Percentiles rank a stretch among this genome's conserved stretches.
These are phyloP conservation scores for Danielia oregonensis DNA, from an alignment of 805 yeast species.

Conservation along the genomic window DNA sequence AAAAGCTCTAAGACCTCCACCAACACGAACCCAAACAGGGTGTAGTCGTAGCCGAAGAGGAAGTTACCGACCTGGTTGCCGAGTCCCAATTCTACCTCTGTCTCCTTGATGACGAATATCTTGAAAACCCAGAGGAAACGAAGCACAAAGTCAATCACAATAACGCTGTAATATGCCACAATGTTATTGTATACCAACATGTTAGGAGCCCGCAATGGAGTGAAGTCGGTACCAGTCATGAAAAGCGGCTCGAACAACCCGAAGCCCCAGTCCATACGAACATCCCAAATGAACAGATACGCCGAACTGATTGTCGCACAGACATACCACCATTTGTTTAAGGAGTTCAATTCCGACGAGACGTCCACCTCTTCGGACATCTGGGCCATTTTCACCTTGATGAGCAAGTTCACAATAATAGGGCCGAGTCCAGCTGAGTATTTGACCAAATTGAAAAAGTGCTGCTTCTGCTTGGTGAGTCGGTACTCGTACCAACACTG, in stretches of 20 bases:
- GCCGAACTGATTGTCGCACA: slow-evolving; percentile 58
- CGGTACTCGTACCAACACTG: slow-evolving; percentile 78
- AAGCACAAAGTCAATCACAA: slow-evolving; percentile 56
- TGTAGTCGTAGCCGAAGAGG: slow-evolving; percentile 37
- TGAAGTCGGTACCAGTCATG: slow-evolving; percentile 6
- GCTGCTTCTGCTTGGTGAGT: slow-evolving; percentile 47
- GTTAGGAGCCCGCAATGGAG: slow-evolving; percentile 17
- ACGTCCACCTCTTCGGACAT: slow-evolving; percentile 7
- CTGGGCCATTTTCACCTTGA: slow-evolving; percentile 12
- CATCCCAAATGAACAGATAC: slow-evolving; percentile 87
- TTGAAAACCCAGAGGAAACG: slow-evolving; percentile 78
- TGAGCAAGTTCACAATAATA: slow-evolving; percentile 23
- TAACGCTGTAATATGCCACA: slow-evolving; percentile 52
- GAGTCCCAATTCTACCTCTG: slow-evolving; percentile 16
- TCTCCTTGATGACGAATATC: slow-evolving; percentile 34
- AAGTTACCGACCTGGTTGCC: slow-evolving; percentile 15
- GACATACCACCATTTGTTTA: slow-evolving; percentile 42
- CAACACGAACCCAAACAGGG: slow-evolving; percentile 56
- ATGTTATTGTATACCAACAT: slow-evolving; percentile 24
- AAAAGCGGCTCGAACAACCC: slow-evolving; percentile 42
- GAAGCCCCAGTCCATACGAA: slow-evolving; percentile 84
- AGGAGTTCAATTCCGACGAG: slow-evolving; percentile 12
- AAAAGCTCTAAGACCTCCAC: slow-evolving; percentile 72
- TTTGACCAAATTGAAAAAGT: slow-evolving; percentile 69
- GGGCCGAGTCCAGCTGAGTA: slow-evolving; percentile 62